These are phyloP conservation scores for Sequoia sempervirens DNA, from an alignment of 75 land plant genomes.

Conservation along the genomic window DNA sequence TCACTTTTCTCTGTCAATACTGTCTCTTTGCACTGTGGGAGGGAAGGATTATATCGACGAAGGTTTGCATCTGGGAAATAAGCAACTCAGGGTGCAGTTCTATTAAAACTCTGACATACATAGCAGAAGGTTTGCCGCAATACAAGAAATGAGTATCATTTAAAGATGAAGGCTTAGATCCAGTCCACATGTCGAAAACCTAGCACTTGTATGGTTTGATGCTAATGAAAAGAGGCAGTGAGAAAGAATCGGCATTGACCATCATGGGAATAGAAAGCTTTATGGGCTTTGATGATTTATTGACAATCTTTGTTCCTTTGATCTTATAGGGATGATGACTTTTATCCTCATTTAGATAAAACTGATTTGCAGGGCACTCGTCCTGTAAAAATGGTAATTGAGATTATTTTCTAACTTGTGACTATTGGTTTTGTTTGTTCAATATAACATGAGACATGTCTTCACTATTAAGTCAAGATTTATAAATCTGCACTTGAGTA, in stretches of 20 bases:
- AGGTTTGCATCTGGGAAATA: not conserved
- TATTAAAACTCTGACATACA: no score
- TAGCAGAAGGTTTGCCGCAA: no score
- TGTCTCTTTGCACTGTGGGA: not conserved
- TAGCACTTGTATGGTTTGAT: not conserved
- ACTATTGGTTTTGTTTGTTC: no score
- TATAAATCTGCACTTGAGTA: no score
- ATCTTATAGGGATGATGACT: not conserved
- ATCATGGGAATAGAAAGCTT: not conserved
- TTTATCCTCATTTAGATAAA: not conserved
- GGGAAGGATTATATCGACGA: not conserved
- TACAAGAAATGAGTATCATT: not conserved
- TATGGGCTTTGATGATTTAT: not conserved
- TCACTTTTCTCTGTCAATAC: not conserved
- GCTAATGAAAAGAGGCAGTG: not conserved
- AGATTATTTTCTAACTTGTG: no score
- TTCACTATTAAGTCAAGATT: not conserved
- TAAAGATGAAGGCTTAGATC: not conserved
- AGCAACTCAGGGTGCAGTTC: not conserved
- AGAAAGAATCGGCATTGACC: not conserved
- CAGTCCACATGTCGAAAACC: not conserved
- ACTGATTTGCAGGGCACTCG: not conserved
- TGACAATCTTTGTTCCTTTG: not conserved
- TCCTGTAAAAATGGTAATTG: not conserved
- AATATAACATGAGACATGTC: not conserved